phyloP scores from a whole-genome alignment of 305 asterid genomes.

The Solanum hybrid region DNA sequence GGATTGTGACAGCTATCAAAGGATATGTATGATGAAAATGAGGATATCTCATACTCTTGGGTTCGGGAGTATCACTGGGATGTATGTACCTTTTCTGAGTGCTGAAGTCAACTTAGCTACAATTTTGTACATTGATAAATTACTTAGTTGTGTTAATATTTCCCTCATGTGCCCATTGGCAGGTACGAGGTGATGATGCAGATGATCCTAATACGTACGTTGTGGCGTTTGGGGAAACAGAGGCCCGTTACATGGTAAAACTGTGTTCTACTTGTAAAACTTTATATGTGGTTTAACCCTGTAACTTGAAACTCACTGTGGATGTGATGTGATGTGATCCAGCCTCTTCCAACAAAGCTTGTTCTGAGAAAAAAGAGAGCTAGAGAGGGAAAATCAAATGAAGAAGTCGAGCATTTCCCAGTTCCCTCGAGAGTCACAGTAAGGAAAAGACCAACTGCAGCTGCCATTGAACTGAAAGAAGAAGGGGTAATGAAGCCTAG shows the following conservation, averaged over 20 bases:
- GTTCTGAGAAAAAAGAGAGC: conserved; percentile 80
- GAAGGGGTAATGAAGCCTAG: conserved; percentile 36
- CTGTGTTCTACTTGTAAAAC: not conserved
- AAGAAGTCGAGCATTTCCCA: conserved; percentile 76
- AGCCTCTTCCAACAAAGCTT: conserved; percentile 95
- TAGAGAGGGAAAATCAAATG: conserved; percentile 69
- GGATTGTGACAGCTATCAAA: conserved; percentile 56
- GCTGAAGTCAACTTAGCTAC: not conserved
- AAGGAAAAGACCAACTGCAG: conserved; percentile 50
- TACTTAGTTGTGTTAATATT: conserved; percentile 5
- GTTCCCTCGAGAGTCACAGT: conserved; percentile 71
- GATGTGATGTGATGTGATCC: conserved; percentile 1
- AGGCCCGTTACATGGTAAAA: conserved; percentile 62
- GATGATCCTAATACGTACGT: conserved; percentile 77
- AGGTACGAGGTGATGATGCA: conserved; percentile 77
- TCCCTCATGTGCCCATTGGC: conserved; percentile 1
- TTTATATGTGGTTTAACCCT: not conserved
- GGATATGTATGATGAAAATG: conserved; percentile 75
- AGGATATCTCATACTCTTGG: conserved; percentile 82
- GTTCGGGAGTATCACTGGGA: conserved; percentile 92
- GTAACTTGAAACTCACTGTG: not conserved
- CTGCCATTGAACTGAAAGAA: conserved; percentile 56
- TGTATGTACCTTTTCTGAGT: conserved; percentile 34
- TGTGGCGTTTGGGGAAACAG: conserved; percentile 58
- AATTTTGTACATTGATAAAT: conserved; percentile 5